A percentile compares a stretch with the other conserved stretches of the same genome.
phyloP scores from a whole-genome alignment of 768 basidiomycete genomes.

The Peribolospora kevripleyi region DNA sequence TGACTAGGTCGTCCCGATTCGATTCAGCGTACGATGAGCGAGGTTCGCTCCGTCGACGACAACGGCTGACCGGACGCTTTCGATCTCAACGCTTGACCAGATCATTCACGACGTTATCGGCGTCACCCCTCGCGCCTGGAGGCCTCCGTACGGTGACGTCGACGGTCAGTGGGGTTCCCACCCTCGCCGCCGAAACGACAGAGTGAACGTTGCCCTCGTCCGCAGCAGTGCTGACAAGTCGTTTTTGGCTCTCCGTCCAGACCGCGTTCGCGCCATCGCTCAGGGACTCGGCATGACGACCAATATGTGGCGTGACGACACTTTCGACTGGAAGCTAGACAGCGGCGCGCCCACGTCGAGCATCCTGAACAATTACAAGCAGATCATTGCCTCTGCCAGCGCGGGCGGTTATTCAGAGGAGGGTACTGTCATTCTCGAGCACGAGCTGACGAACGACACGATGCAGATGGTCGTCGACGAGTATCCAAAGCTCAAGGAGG shows the following conservation, averaged over 20 bases:
- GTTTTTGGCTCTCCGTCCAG: no score
- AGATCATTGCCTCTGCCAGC: slow-evolving; percentile 10
- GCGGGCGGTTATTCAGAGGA: slow-evolving; percentile 14
- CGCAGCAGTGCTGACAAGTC: no score
- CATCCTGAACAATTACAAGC: slow-evolving; percentile 17
- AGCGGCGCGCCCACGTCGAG: not conserved
- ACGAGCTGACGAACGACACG: slow-evolving; percentile 18
- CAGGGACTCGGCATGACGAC: slow-evolving; percentile 10
- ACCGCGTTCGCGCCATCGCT: slow-evolving; percentile 13
- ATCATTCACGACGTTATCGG: slow-evolving; percentile 1
- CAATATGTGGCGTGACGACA: slow-evolving; percentile 6
- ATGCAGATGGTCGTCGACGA: slow-evolving; percentile 17
- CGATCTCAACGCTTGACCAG: no score
- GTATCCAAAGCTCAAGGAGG: slow-evolving; percentile 13
- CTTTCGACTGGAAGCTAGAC: slow-evolving; percentile 6
- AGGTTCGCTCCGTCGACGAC: no score
- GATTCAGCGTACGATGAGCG: no score
- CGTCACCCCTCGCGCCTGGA: slow-evolving; percentile 9
- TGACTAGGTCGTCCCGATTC: slow-evolving; percentile 6
- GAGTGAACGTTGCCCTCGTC: no score
- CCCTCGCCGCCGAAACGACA: no score
- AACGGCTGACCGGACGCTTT: no score
- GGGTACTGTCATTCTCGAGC: slow-evolving; percentile 18
- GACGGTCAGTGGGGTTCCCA: slow-evolving; percentile 2
- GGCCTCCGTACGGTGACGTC: slow-evolving; percentile 12